These are phyloP conservation scores for Coemansia sp. DNA, from an alignment of 192 early-diverging fungal genomes.

Conservation along the genomic window DNA sequence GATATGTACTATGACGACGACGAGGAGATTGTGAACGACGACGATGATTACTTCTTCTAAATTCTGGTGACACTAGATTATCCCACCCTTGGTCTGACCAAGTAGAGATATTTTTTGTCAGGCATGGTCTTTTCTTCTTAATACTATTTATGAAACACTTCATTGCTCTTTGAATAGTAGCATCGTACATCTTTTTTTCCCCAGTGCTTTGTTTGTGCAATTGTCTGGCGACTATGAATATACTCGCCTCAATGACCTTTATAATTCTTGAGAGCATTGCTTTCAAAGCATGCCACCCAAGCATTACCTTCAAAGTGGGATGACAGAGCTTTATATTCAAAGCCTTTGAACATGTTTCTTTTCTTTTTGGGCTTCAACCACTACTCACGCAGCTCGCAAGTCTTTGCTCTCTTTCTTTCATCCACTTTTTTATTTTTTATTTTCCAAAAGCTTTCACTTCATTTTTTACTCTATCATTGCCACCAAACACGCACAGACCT, in stretches of 20 bases:
- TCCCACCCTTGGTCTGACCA: neutral
- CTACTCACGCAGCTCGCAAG: neutral
- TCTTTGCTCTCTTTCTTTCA: neutral
- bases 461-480: neutral
- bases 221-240: neutral
- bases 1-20: constrained; percentile 64
- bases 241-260: neutral
- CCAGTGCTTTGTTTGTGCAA: neutral
- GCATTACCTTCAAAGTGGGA: neutral
- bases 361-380: neutral
- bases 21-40: constrained; percentile 21
- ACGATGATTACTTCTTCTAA: constrained; percentile 31
- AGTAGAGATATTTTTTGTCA: neutral
- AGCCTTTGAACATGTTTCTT: neutral
- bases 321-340: neutral
- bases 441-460: constrained; percentile 1
- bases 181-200: neutral
- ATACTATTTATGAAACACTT: neutral
- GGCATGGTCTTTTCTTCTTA: neutral
- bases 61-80: neutral
- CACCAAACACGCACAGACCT: neutral
- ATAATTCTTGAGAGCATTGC: neutral
- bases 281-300: no score
- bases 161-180: neutral
- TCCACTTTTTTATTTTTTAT: constrained; percentile 10